Evolutionary conservation across 495 filamentous ascomycete species (phyloP).

Genomic region (Margaritispora aquatica): DNA sequence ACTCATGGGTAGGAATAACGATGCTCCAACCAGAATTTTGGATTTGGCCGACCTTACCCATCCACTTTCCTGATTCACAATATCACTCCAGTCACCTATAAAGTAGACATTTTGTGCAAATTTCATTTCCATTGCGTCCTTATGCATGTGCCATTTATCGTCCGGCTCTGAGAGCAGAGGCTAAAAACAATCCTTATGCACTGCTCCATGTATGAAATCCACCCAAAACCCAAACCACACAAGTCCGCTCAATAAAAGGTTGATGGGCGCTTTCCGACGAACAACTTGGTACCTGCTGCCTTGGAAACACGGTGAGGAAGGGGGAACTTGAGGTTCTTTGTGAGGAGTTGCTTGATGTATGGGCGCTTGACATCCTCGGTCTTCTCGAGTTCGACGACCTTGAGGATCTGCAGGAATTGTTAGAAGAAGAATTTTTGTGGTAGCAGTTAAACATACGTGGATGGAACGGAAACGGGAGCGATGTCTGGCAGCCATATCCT

Average conservation of each 20-base stretch:
- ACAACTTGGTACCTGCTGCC: slow-evolving; percentile 76
- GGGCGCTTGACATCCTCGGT: slow-evolving; percentile 84
- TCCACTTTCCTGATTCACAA: no score
- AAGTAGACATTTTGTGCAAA: background rate
- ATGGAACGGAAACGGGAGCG: slow-evolving; percentile 95
- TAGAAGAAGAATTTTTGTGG: background rate
- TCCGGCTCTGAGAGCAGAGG: slow-evolving; percentile 25
- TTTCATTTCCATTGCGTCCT: slow-evolving; percentile 7
- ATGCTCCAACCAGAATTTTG: background rate
- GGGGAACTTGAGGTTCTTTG: slow-evolving; percentile 95
- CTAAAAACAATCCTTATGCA: slow-evolving; percentile 25
- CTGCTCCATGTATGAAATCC: slow-evolving; percentile 16
- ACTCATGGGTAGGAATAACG: no score
- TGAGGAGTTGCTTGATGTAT: slow-evolving; percentile 97
- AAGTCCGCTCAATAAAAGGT: slow-evolving; percentile 55
- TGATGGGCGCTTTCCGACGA: slow-evolving; percentile 81
- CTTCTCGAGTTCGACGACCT: slow-evolving; percentile 95
- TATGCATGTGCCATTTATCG: slow-evolving; percentile 23
- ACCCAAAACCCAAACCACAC: slow-evolving; percentile 9
- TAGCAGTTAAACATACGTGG: slow-evolving; percentile 60
- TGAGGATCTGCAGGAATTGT: slow-evolving; percentile 66
- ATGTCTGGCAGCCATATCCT: slow-evolving; percentile 99
- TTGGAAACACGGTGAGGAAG: slow-evolving; percentile 91
- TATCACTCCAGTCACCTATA: background rate
- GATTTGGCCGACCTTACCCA: no score